Evolutionary conservation across 1,284 basidiomycete species (phyloP).

Genomic region (Puccinia novopanici): DNA sequence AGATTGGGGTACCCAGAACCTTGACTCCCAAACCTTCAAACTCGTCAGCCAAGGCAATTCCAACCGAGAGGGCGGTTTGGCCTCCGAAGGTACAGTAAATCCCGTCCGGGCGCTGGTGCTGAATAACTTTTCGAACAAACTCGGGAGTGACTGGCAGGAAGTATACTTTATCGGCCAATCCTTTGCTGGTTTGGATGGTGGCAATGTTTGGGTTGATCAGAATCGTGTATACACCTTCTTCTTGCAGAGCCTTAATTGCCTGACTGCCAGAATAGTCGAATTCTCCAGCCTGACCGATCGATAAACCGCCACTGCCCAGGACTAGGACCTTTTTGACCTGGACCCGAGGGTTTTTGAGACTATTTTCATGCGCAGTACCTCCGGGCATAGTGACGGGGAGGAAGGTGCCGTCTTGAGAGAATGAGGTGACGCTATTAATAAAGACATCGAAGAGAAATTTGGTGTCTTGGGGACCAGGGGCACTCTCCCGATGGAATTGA

Average conservation of each 20-base stretch:
- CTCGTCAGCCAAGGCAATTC: conserved; percentile 96
- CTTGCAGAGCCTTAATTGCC: conserved; percentile 97
- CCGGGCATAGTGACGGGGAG: conserved; percentile 81
- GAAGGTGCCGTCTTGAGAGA: conserved; percentile 62
- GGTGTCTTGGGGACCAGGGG: conserved; percentile 96
- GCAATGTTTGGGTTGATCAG: conserved; percentile 99
- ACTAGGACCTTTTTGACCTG: conserved; percentile 89
- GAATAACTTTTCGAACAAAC: conserved; percentile 95
- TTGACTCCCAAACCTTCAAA: conserved; percentile 78
- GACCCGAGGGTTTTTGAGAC: conserved; percentile 72
- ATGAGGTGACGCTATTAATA: conserved; percentile 80
- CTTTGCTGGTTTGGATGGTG: conserved; percentile 97
- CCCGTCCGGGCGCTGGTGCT: conserved; percentile 96
- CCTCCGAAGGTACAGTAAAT: conserved; percentile 99
- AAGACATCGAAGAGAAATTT: conserved; percentile 99
- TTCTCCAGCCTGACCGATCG: conserved; percentile 97
- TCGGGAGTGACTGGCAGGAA: conserved; percentile 97
- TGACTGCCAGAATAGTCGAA: conserved; percentile 99
- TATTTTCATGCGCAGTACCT: conserved; percentile 80
- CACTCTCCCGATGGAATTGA: conserved; percentile 99
- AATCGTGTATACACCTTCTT: conserved; percentile 97
- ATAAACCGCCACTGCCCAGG: conserved; percentile 94
- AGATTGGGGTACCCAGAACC: conserved; percentile 93
- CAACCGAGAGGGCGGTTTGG: conserved; percentile 94
- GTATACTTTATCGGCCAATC: conserved; percentile 97